Conservation (phyloP, 192 early-diverging fungal genomes). For the Diversispora epigaea region DNA sequence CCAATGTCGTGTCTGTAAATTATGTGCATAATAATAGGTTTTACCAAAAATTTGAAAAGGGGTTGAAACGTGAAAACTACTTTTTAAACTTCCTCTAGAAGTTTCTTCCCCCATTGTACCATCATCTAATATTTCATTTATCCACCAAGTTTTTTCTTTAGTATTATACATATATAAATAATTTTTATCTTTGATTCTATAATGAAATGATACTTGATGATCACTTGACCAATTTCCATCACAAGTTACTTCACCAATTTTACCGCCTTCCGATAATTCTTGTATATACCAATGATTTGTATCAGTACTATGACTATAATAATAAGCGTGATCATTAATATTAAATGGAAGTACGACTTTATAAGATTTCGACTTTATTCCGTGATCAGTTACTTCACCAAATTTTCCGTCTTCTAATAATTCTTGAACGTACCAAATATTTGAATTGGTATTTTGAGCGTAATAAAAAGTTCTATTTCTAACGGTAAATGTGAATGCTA, state of each 20-base stretch:
- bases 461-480: not conserved
- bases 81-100: not conserved
- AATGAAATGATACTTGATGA: not conserved
- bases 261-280: slow-evolving; percentile 14
- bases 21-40: not conserved
- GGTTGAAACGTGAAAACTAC: not conserved
- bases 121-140: not conserved
- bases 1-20: not conserved
- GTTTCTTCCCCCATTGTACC: not conserved
- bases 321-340: not conserved
- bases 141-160: not conserved
- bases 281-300: slow-evolving; percentile 3
- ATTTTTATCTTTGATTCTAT: not conserved
- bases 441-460: not conserved
- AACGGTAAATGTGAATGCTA: not conserved
- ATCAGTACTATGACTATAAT: slow-evolving; percentile 4
- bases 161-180: not conserved
- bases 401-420: not conserved
- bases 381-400: not conserved
- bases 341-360: not conserved
- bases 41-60: not conserved
- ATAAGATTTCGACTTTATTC: not conserved
- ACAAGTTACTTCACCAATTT: not conserved
- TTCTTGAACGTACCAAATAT: not conserved
- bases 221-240: not conserved